phyloP scores from a whole-genome alignment of 805 yeast species.

The Candida tallmaniae region DNA sequence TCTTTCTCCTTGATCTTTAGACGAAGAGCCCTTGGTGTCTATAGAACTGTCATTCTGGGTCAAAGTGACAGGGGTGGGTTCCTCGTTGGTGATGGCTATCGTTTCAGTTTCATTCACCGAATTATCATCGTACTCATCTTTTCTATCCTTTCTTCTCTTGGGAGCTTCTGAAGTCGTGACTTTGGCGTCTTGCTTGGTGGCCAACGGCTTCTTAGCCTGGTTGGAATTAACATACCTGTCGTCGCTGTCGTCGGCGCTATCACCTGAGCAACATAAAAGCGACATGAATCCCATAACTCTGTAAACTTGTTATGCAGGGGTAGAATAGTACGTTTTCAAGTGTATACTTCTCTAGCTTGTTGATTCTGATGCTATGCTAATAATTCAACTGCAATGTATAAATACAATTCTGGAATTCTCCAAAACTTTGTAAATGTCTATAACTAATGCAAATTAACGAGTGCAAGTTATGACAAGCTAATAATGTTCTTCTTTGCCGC shows the following conservation, averaged over 20 bases:
- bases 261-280: conserved; percentile 37
- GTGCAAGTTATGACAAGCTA: too few relatives aligned
- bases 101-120: conserved; percentile 40
- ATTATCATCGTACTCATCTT: conserved; percentile 35
- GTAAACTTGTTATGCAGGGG: too few relatives aligned
- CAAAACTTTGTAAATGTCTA: too few relatives aligned
- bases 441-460: too few relatives aligned
- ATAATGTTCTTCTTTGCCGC: too few relatives aligned
- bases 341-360: too few relatives aligned
- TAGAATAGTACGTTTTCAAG: too few relatives aligned
- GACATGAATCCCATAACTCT: conserved; percentile 9
- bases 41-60: conserved; percentile 4
- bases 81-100: conserved; percentile 25
- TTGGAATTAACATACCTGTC: conserved; percentile 17
- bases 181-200: conserved; percentile 1
- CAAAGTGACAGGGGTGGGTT: conserved; percentile 7
- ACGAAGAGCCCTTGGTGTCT: conserved; percentile 7
- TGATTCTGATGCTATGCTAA: too few relatives aligned
- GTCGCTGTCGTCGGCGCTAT: conserved; percentile 29
- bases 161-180: too few relatives aligned
- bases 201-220: conserved; percentile 1
- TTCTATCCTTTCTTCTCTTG: conserved; percentile 19
- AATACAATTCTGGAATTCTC: too few relatives aligned
- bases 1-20: conserved; percentile 1
- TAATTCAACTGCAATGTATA: too few relatives aligned